phyloP scores from a whole-genome alignment of 371 early-diverging fungal genomes.

The Parasitella parasitica region DNA sequence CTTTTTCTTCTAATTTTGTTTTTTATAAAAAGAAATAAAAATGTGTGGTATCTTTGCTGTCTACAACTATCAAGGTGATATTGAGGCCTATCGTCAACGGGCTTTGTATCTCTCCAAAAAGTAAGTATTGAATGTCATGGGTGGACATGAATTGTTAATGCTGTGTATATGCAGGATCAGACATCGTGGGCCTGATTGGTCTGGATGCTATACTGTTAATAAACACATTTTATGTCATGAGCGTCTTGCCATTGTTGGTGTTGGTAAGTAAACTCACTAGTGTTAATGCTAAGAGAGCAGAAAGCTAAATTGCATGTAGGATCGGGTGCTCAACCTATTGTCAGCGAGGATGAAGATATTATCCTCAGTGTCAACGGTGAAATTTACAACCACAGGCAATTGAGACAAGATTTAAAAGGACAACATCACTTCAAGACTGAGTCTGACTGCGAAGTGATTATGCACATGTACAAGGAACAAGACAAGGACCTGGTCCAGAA shows the following conservation, averaged over 20 bases:
- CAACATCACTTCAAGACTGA: slow-evolving; percentile 82
- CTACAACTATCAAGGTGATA: slow-evolving; percentile 82
- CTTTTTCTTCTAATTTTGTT: neutral
- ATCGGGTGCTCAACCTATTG: slow-evolving; percentile 93
- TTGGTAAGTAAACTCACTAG: no score
- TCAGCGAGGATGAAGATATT: slow-evolving; percentile 80
- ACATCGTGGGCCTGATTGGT: slow-evolving; percentile 98
- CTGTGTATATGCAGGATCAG: slow-evolving; percentile 56
- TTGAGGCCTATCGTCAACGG: slow-evolving; percentile 74
- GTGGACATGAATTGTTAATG: no score
- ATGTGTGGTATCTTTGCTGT: slow-evolving; percentile 98
- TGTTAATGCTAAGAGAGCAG: no score
- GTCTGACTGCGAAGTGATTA: slow-evolving; percentile 95
- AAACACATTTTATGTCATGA: slow-evolving; percentile 94
- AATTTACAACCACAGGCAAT: slow-evolving; percentile 94
- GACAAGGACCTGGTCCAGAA: slow-evolving; percentile 75
- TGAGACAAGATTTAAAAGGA: slow-evolving; percentile 73
- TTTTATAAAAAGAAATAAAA: neutral
- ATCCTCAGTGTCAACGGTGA: slow-evolving; percentile 94
- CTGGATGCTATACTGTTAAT: slow-evolving; percentile 76
- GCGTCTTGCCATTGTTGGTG: slow-evolving; percentile 96
- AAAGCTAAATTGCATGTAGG: no score
- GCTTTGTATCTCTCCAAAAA: slow-evolving; percentile 87
- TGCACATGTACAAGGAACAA: slow-evolving; percentile 87
- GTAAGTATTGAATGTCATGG: no score